A percentile compares a stretch with the other conserved stretches of the same genome.
phyloP scores from a whole-genome alignment of 768 basidiomycete genomes.

The Tulasnella calospora region DNA sequence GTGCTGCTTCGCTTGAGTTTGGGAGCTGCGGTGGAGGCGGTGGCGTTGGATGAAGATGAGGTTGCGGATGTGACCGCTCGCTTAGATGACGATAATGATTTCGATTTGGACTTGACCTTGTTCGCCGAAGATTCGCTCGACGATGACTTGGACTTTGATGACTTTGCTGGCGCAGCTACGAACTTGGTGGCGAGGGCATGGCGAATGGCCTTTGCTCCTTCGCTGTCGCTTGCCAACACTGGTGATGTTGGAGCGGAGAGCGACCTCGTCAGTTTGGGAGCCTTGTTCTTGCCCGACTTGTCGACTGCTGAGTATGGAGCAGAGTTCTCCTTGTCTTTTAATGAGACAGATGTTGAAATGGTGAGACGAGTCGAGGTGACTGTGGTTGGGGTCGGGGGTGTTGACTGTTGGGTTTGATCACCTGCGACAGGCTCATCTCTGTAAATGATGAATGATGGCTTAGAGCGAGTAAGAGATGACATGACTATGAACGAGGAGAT shows the following conservation, averaged over 20 bases:
- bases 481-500: not conserved
- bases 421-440: constrained; percentile 16
- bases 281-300: not conserved
- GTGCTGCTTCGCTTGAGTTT: constrained; percentile 2
- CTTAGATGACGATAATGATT: constrained; percentile 17
- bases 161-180: not conserved
- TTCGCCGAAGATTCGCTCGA: not conserved
- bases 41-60: not conserved
- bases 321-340: constrained; percentile 25
- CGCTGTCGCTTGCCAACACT: not conserved
- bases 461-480: constrained; percentile 24
- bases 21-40: not conserved
- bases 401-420: not conserved
- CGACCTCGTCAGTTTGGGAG: not conserved
- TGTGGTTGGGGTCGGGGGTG: not conserved
- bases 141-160: not conserved
- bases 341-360: constrained; percentile 12
- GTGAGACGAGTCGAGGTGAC: constrained; percentile 9
- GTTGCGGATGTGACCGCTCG: not conserved
- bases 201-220: not conserved
- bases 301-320: constrained; percentile 20
- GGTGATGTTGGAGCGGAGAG: constrained; percentile 12
- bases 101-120: constrained; percentile 18
- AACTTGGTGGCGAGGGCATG: constrained; percentile 24
- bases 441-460: constrained; percentile 24